Evolutionary conservation across 164 flowering plant genomes (phyloP).

Genomic region (Dillenia suffruticosa): DNA sequence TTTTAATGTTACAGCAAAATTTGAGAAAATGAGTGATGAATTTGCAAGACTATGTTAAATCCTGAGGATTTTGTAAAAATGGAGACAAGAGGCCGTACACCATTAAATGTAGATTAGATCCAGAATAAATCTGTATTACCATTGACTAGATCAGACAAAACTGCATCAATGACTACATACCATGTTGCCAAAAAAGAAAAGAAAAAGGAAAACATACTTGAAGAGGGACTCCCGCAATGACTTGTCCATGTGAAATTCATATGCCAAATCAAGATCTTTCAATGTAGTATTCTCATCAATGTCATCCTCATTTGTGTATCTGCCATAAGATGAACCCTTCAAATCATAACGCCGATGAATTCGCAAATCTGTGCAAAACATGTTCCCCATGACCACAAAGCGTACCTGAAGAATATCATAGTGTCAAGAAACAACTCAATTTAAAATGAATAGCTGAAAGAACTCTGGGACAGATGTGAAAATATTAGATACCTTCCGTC

Average conservation of each 20-base stretch:
- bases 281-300: conserved; percentile 61
- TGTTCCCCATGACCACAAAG: conserved; percentile 98
- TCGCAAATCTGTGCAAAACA: conserved; percentile 84
- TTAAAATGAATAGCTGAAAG: not conserved
- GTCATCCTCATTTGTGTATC: conserved; percentile 56
- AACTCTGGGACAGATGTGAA: not conserved
- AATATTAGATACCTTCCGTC: conserved; percentile 56
- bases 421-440: not conserved
- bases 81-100: too few relatives aligned
- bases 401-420: conserved; percentile 49
- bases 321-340: conserved; percentile 90
- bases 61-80: too few relatives aligned
- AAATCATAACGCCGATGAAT: conserved; percentile 89
- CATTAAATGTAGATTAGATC: too few relatives aligned
- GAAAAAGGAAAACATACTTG: conserved; percentile 39
- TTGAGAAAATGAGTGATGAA: too few relatives aligned
- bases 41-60: too few relatives aligned
- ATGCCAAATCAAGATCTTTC: conserved; percentile 84
- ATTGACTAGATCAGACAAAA: too few relatives aligned
- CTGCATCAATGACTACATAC: not conserved
- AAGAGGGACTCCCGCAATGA: conserved; percentile 68
- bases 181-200: not conserved
- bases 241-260: conserved; percentile 81
- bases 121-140: too few relatives aligned
- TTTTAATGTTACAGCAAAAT: too few relatives aligned